Evolutionary conservation across 495 filamentous ascomycete species (phyloP), one percentile per base, ranked within the genome.

Genomic region (Neurospora tetraspora): DNA sequence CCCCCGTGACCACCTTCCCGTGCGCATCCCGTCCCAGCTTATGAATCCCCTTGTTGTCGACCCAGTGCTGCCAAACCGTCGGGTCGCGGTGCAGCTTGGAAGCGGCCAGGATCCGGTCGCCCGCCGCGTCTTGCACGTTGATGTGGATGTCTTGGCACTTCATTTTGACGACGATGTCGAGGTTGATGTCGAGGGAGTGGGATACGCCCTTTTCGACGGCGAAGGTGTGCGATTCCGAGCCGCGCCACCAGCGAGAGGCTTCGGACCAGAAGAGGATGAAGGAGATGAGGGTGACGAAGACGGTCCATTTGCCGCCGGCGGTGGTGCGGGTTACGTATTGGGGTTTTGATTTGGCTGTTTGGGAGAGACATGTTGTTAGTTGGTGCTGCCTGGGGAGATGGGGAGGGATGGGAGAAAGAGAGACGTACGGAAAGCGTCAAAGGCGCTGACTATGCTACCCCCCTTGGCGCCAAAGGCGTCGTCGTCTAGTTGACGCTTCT

Each of bases 71-170:
- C 93, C 94, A 98, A 75, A 77, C 87, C 4, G 96, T 98, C 7
- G 88, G 82, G 73, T 98, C 94, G 74, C 87, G 89, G 70, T 85
- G 85, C 70, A 99, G 86, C 70, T 90, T 81, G 12, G 92, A 85
- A 14, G 89, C 93, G 2, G 96, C 96, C 7, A 97, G 86, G 77
- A 98, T 94, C 47, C 92, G 88, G 82, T 99, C 96, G 38, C 96
- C 93, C 0, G 92, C 88, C 16, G 94, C 96, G 81, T 99, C 96
- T 84, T 99, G 96, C 70, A 98, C 94, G 85, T 99, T 99, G 82
- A 99, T 85, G 82, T 97, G 93, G 23, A 99, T 86, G 78, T 94
- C 89, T 40, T 87, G 83, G 86, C 96, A 99, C 76, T 86, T 83
- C 96, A 99, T 99, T 39, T 88, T 85, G n/a, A 98, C 83, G 2